phyloP scores from a whole-genome alignment of 1,284 basidiomycete species.

The Austropuccinia psidii region DNA sequence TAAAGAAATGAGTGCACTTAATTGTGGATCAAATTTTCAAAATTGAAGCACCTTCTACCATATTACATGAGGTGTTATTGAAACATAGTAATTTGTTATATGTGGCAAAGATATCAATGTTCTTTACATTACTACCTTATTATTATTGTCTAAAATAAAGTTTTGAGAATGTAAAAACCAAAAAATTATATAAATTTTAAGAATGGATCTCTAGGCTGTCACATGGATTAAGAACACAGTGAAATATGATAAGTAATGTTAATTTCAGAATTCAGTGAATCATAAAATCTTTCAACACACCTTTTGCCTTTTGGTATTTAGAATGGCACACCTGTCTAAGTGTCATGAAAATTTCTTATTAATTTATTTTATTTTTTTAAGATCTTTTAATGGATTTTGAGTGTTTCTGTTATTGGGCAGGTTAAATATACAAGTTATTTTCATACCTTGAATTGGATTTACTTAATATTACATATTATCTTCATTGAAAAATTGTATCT shows the following conservation, averaged over 20 bases:
- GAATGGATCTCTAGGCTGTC: slow-evolving; percentile 60
- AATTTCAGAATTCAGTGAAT: slow-evolving; percentile 60
- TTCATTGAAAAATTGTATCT: slow-evolving; percentile 11
- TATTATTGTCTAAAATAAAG: too few species aligned
- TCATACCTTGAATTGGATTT: slow-evolving; percentile 36
- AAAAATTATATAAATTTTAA: slow-evolving; percentile 55
- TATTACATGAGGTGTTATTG: too few species aligned
- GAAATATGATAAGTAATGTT: slow-evolving; percentile 59
- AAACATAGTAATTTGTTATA: too few species aligned
- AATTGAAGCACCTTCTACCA: too few species aligned
- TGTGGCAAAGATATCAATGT: too few species aligned
- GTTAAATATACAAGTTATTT: slow-evolving; percentile 51
- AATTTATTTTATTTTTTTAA: slow-evolving; percentile 48
- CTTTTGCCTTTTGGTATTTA: slow-evolving; percentile 57
- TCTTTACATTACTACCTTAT: too few species aligned
- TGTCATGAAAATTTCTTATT: slow-evolving; percentile 53
- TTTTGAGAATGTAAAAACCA: too few species aligned
- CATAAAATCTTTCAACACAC: slow-evolving; percentile 60
- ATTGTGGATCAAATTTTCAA: too few species aligned
- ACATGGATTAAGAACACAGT: slow-evolving; percentile 60
- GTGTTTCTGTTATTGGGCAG: slow-evolving; percentile 47
- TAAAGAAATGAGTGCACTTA: too few species aligned
- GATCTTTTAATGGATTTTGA: slow-evolving; percentile 45
- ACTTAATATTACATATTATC: neutral
- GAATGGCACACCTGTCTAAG: slow-evolving; percentile 57